A percentile compares a stretch with the other conserved stretches of the same genome.
These are phyloP conservation scores for Zymoseptoria tritici DNA, from an alignment of 2,329 filamentous ascomycete species.

Conservation along the genomic window DNA sequence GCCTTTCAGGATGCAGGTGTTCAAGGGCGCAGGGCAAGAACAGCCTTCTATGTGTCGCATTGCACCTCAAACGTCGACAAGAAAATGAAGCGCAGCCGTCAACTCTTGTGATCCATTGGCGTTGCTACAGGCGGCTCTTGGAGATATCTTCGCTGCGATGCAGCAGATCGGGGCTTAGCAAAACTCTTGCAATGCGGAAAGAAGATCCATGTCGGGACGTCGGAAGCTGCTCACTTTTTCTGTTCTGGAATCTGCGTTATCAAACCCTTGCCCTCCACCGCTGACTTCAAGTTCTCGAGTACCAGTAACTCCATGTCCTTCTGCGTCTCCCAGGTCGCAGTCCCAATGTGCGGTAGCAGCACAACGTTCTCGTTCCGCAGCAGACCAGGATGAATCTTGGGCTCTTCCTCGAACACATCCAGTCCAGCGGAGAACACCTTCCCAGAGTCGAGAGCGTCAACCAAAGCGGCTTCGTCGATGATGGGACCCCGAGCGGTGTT, in stretches of 20 bases:
- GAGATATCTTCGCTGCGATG: neutral
- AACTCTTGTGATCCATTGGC: neutral
- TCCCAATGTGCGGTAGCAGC: slow-evolving; percentile 54
- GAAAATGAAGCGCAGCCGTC: neutral
- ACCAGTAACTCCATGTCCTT: slow-evolving; percentile 55
- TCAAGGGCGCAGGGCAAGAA: too few relatives aligned
- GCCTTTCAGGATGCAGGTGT: neutral
- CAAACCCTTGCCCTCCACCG: slow-evolving; percentile 49
- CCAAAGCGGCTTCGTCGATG: slow-evolving; percentile 50
- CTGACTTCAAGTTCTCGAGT: slow-evolving; percentile 50
- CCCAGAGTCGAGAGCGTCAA: slow-evolving; percentile 46
- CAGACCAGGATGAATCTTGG: slow-evolving; percentile 45
- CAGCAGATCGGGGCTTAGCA: neutral
- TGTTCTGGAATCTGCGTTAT: slow-evolving; percentile 57
- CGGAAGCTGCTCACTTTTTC: slow-evolving; percentile 32
- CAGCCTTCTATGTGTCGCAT: neutral
- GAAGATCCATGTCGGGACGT: neutral
- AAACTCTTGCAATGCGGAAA: neutral
- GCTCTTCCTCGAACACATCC: slow-evolving; percentile 54
- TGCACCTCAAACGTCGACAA: neutral
- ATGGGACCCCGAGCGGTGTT: slow-evolving; percentile 53
- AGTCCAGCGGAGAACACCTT: slow-evolving; percentile 49
- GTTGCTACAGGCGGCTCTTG: neutral
- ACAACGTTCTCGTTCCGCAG: slow-evolving; percentile 45
- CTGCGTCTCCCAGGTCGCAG: slow-evolving; percentile 53